Percentiles rank a stretch among this genome's conserved stretches.
phyloP scores from a whole-genome alignment of 2,329 filamentous ascomycete species.

The Sporothrix mexicana region DNA sequence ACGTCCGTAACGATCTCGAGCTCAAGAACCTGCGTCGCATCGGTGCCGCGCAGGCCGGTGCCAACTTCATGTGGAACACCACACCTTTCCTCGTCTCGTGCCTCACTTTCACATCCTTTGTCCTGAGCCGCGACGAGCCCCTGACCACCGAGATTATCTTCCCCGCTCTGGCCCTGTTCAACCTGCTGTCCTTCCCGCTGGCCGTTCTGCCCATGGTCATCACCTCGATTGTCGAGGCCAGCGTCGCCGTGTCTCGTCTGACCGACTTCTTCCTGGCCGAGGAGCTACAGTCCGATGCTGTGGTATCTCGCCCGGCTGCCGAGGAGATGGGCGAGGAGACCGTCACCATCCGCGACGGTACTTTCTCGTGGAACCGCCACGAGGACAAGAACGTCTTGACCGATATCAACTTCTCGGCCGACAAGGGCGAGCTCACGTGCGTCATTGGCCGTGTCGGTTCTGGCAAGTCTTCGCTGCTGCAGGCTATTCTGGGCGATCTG shows the following conservation, averaged over 20 bases:
- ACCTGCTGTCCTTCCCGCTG: constrained; percentile 91
- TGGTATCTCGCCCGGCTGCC: constrained; percentile 71
- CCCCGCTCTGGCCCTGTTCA: constrained; percentile 91
- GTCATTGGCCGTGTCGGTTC: constrained; percentile 92
- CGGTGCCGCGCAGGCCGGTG: constrained; percentile 88
- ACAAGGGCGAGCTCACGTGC: constrained; percentile 92
- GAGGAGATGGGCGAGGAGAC: constrained; percentile 83
- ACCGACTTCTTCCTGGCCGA: constrained; percentile 86
- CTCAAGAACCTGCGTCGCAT: constrained; percentile 95
- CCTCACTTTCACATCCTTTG: constrained; percentile 93
- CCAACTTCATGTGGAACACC: constrained; percentile 97
- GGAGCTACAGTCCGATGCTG: constrained; percentile 86
- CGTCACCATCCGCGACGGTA: constrained; percentile 80
- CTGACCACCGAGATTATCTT: constrained; percentile 96
- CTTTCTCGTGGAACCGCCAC: constrained; percentile 94
- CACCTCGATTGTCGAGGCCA: constrained; percentile 91
- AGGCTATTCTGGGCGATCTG: constrained; percentile 86
- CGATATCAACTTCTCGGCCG: constrained; percentile 85
- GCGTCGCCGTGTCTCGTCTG: constrained; percentile 86
- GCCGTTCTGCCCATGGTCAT: constrained; percentile 97
- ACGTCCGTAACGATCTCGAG: constrained; percentile 93
- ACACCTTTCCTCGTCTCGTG: constrained; percentile 98
- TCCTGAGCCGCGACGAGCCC: constrained; percentile 78
- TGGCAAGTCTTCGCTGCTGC: constrained; percentile 92
- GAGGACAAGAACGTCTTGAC: constrained; percentile 73